Evolutionary conservation across 345 rosid genomes (phyloP).

Genomic region (Cardamine resedifolia): DNA sequence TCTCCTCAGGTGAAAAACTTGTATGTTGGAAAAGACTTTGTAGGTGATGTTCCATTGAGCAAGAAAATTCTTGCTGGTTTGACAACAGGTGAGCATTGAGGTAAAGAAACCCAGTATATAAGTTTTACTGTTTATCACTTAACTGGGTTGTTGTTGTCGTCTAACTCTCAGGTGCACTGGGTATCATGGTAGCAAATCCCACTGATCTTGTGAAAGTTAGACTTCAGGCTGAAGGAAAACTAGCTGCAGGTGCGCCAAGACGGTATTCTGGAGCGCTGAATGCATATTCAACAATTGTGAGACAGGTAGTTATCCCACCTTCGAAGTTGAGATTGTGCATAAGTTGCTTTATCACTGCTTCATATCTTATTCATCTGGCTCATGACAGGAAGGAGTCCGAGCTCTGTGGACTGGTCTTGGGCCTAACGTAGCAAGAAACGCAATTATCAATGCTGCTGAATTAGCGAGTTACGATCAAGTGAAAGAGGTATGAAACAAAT

Average conservation of each 20-base stretch:
- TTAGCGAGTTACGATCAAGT: slow-evolving; percentile 98
- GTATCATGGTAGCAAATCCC: slow-evolving; percentile 84
- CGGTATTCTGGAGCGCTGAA: slow-evolving; percentile 91
- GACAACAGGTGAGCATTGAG: slow-evolving; percentile 75
- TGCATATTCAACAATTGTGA: slow-evolving; percentile 91
- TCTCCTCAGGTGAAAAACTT: slow-evolving; percentile 70
- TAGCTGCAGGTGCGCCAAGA: slow-evolving; percentile 89
- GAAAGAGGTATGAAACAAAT: slow-evolving; percentile 56
- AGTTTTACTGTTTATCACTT: not conserved
- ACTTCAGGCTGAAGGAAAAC: slow-evolving; percentile 98
- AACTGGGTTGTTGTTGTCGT: not conserved
- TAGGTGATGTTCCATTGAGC: slow-evolving; percentile 90
- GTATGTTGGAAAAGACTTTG: slow-evolving; percentile 79
- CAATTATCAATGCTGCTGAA: slow-evolving; percentile 97
- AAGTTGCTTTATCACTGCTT: not conserved
- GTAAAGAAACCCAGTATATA: slow-evolving; percentile 1
- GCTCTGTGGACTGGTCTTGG: slow-evolving; percentile 99
- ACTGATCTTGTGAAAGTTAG: slow-evolving; percentile 99
- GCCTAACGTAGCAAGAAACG: slow-evolving; percentile 91
- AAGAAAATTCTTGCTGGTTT: slow-evolving; percentile 98
- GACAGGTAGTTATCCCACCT: slow-evolving; percentile 60
- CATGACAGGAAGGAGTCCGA: slow-evolving; percentile 76
- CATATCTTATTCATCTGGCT: slow-evolving; percentile 23
- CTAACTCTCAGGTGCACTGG: slow-evolving; percentile 71
- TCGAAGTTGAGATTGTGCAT: slow-evolving; percentile 19